These are phyloP conservation scores for Mollisiaceae sp. DNA, from an alignment of 2,329 filamentous ascomycete species.

Conservation along the genomic window DNA sequence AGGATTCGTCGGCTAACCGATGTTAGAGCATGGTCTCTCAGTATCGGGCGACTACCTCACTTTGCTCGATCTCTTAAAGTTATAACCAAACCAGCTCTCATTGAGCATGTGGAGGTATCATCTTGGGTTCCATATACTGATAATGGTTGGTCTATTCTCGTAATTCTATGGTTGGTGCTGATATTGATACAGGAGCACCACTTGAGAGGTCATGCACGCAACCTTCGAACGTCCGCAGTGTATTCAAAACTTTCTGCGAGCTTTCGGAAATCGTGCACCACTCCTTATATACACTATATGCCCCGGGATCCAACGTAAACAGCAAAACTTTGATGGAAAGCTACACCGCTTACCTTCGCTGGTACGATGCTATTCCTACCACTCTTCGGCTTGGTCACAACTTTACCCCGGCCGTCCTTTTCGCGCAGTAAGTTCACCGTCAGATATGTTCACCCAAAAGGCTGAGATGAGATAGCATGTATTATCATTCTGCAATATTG, in stretches of 20 bases:
- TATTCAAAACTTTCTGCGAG: constrained; percentile 72
- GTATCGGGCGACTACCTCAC: constrained; percentile 65
- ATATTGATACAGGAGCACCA: constrained; percentile 43
- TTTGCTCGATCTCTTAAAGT: constrained; percentile 62
- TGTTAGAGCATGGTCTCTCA: constrained; percentile 68
- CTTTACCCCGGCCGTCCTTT: constrained; percentile 74
- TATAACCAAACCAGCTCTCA: constrained; percentile 64
- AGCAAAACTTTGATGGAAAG: constrained; percentile 66
- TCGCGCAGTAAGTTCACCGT: constrained; percentile 68
- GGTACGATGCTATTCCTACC: constrained; percentile 72
- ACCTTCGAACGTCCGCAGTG: constrained; percentile 70
- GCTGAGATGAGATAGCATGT: constrained; percentile 57
- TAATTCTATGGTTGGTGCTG: constrained; percentile 5
- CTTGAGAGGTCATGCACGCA: constrained; percentile 65
- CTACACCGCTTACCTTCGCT: constrained; percentile 72
- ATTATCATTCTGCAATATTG: constrained; percentile 72
- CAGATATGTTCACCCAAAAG: background rate
- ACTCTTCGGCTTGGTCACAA: constrained; percentile 68
- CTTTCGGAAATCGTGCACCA: constrained; percentile 77
- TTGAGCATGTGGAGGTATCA: constrained; percentile 65
- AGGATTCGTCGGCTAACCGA: constrained; percentile 51
- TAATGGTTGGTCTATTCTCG: constrained; percentile 32
- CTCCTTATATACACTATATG: constrained; percentile 64
- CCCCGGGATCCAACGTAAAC: constrained; percentile 68
- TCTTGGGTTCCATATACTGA: constrained; percentile 47